Evolutionary conservation across 2,329 filamentous ascomycete genomes (phyloP), one percentile per base, ranked within the genome.

Genomic region (Cladosporium sp.): DNA sequence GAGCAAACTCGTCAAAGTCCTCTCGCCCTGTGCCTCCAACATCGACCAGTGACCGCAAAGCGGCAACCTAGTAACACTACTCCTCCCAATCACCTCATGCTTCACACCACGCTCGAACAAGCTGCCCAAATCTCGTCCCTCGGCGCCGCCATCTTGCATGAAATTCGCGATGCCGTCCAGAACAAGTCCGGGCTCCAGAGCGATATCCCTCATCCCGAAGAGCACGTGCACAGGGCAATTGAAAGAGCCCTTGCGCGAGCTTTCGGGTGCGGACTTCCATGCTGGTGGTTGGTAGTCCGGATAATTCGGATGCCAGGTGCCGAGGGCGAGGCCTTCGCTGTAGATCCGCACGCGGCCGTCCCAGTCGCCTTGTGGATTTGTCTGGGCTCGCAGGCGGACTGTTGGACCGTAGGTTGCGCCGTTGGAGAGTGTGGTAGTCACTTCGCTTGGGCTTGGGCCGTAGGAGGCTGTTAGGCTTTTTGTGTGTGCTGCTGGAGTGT

Each of bases 21-120:
- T 60, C 6, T 68, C 63, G 72, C 73, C 42, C 65, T 40, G 37
- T 13, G 64, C 60, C 59, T 81, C 77, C 37, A 77, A 56, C 2
- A 78, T 73, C 12, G 73, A 73, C 70, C 78, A 82, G 63, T 83
- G 80, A 0, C 76, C 78, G 9, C 71, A 73, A 7, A 67, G 61
- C 3, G 76, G 72, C 7, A 82, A 60, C 36, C 75, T 56, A 15
- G 79, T 63, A 3, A 80, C 68, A 57, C 80, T 74, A 50, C 77
- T 80, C 18, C 70, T 8, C 1, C 42, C 41, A 8, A 51, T 13
- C 15, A 17, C 11, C 18, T 22, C 24, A 24, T 41, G 17, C 27
- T 48, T 17, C 12, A 48, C 37, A 13, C 29, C 45, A 1, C 17
- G 7, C 7, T 34, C 37, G n/a, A 24, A 30, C 13, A 11, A 18